A percentile compares a stretch with the other conserved stretches of the same genome.
Evolutionary conservation across 2,329 filamentous ascomycete genomes (phyloP).

Genomic region (Amauroascus verrucosus): DNA sequence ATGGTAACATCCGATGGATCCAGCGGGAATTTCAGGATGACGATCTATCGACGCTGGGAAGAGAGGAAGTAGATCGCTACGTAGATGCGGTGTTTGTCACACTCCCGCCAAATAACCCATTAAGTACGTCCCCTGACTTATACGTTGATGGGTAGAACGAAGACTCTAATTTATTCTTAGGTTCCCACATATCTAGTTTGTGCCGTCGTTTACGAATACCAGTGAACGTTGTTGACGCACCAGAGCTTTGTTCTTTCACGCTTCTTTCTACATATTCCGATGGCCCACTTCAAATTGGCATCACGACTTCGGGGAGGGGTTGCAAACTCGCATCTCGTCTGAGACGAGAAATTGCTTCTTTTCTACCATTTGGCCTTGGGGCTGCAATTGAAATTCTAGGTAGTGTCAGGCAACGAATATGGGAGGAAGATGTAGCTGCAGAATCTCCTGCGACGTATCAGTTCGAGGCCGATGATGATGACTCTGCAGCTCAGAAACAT

Average conservation of each 20-base stretch:
- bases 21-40: conserved; percentile 52
- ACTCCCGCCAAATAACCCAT: conserved; percentile 39
- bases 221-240: conserved; percentile 82
- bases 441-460: conserved; percentile 36
- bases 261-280: conserved; percentile 81
- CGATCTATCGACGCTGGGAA: conserved; percentile 66
- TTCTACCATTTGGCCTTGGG: conserved; percentile 66
- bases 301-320: conserved; percentile 88
- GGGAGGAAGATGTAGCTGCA: conserved; percentile 58
- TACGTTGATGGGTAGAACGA: background rate
- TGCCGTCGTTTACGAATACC: conserved; percentile 77
- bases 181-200: conserved; percentile 57
- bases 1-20: conserved; percentile 35
- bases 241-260: conserved; percentile 77
- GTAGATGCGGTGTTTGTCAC: conserved; percentile 94
- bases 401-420: conserved; percentile 57
- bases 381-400: conserved; percentile 68
- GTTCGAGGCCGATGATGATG: conserved; percentile 40
- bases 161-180: conserved; percentile 30
- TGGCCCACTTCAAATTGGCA: conserved; percentile 84
- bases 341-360: conserved; percentile 73
- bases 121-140: conserved; percentile 32
- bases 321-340: conserved; percentile 89
- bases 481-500: conserved; percentile 52
- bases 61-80: conserved; percentile 62